Evolutionary conservation across 1,284 basidiomycete species (phyloP), one percentile per base, ranked within the genome.

Genomic region (Pseudozyma sp.): DNA sequence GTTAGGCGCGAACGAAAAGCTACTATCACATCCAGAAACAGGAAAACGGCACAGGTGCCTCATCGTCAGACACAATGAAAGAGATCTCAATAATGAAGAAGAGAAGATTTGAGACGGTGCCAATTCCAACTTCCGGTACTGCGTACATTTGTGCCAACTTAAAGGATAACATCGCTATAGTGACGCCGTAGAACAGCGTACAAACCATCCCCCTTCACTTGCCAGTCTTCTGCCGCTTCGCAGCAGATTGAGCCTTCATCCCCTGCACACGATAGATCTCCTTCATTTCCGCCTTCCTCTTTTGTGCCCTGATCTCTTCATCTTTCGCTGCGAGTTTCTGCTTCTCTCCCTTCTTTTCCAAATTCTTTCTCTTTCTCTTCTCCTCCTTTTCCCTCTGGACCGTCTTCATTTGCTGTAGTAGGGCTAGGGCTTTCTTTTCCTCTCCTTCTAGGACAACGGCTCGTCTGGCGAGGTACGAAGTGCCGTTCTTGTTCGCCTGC

Each of bases 361-460:
- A 48, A 43, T 76, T 65, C 70, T 79, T 81, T 14, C 56, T 48
- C 44, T 43, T 62, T 87, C 95, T 95, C 85, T 92, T 93, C 80
- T 89, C 91, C 80, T 94, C 87, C 86, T 96, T 93, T 79, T 95
- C 95, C 86, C 95, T 95, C 62, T 93, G 88, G 77, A 99, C 87
- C 7, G 95, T 93, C 61, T 93, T 90, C 80, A 97, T 95, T 87
- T 98, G 95, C 86, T 99, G 96, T 83, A 99, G 85, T 42, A 98
- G 86, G n/a, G 93, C 91, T 25, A 97, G 87, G 0, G 96, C 95
- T 83, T 91, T 92, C 88, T 92, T 93, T 88, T 99, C 96, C 81
- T 97, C 94, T 1, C 93, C 92, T 83, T 96, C 93, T 88, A 99
- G 89, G 47, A 99, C 91, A 16, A 98, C 95, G 0, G 96, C 95